Base-by-base conservation (phyloP, 257 asterid species). In the Solanum paucissectum region DNA sequence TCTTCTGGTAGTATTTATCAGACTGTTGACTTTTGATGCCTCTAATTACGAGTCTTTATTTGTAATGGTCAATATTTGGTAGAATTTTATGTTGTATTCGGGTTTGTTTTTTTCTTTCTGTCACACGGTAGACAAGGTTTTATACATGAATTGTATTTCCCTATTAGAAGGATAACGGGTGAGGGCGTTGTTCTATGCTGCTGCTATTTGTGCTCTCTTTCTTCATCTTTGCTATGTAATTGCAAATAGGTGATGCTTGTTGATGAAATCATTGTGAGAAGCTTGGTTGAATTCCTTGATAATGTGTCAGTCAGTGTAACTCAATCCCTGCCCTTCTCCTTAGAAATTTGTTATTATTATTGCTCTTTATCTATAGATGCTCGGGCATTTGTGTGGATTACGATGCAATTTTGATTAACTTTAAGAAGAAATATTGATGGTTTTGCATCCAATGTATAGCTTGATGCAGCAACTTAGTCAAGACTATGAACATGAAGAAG, bases 381-480 rank as follows among this genome's bases (percentile, higher is more conserved):
- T 75, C 52, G 37, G 52, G 29, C 85, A 44, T 46, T 27, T 8
- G 18, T 81, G 40, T 46, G 40, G 85, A 29, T 81, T 46, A 81
- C 9, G 6, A 13, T 82, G 21, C 71, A 49, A 49, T 82, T 49
- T 32, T 82, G 46, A 82, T 55, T 3, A 20, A 49, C 68, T 52
- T 46, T 32, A 20, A 20, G 46, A 29, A 49, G 69, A 49, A 32
- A 49, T 33, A 29, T 82, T 82, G 71, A 82, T 21, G 12, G 20
- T 52, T 82, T 49, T 32, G 86, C 44, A 20, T 82, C 42, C 71
- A 49, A 18, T 32, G 46, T 79, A 36, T 92, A 97, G 99, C 92
- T 90, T 97, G 89, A 91, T 97, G 94, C 98, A 91, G 91, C 99
- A 96, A 88, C 90, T 96, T 91, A 91, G 91, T 92, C 99, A 94